Conservation (phyloP, 495 filamentous ascomycete species). For the Penicillium samsonianum region DNA sequence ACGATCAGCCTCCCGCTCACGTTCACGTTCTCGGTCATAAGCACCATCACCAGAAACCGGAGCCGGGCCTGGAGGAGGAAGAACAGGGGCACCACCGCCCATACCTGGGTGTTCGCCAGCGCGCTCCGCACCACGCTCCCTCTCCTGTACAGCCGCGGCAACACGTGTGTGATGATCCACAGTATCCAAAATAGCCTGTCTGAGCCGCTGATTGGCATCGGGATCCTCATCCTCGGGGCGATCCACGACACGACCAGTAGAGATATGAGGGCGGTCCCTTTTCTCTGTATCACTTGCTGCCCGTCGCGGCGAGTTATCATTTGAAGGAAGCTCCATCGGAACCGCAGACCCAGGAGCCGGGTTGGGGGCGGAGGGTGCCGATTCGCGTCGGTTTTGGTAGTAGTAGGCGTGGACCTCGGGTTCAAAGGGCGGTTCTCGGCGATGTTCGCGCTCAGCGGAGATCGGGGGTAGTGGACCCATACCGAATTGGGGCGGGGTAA, state of each 20-base stretch:
- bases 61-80: not conserved
- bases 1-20: conserved; percentile 23
- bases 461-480: conserved; percentile 15
- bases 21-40: conserved; percentile 15
- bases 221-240: conserved; percentile 43
- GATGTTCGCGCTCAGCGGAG: conserved; percentile 23
- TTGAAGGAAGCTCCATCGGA: conserved; percentile 15
- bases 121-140: conserved; percentile 33
- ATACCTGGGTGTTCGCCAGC: not conserved
- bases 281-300: conserved; percentile 46
- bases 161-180: conserved; percentile 45
- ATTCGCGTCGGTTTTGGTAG: conserved; percentile 34
- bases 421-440: conserved; percentile 10
- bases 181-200: conserved; percentile 51
- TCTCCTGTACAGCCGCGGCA: conserved; percentile 37
- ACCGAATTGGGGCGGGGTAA: conserved; percentile 3
- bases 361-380: conserved; percentile 33
- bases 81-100: not conserved
- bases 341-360: conserved; percentile 14
- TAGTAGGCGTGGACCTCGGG: conserved; percentile 11
- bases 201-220: conserved; percentile 47
- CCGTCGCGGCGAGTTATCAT: conserved; percentile 40
- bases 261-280: conserved; percentile 21
- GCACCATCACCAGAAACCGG: not conserved
- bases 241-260: conserved; percentile 13